Conservation (phyloP, 495 filamentous ascomycete genomes). For the Talaromyces nanjingensis region DNA sequence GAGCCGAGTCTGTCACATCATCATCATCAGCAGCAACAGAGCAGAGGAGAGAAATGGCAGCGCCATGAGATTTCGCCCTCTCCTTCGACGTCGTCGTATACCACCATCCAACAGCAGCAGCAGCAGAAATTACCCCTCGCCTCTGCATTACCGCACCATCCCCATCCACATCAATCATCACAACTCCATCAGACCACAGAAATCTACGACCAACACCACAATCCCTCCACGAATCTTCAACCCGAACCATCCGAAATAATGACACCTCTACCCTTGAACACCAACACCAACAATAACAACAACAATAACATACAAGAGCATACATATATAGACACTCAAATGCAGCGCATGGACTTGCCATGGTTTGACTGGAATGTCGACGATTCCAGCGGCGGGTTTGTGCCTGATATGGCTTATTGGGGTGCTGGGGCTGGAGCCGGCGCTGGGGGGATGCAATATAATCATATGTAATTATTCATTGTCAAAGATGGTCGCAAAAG, state of each 20-base stretch:
- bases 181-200: not conserved
- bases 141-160: not conserved
- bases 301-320: not conserved
- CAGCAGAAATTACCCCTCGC: not conserved
- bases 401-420: conserved; percentile 22
- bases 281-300: not conserved
- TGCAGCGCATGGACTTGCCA: not conserved
- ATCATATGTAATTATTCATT: not conserved
- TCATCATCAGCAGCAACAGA: not conserved
- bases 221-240: not conserved
- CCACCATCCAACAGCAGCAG: not conserved
- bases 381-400: conserved; percentile 16
- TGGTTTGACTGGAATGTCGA: conserved; percentile 25
- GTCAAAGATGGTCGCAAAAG: too few relatives aligned
- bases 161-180: not conserved
- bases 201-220: not conserved
- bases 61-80: not conserved
- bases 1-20: too few relatives aligned
- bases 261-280: not conserved
- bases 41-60: not conserved
- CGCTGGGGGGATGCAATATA: not conserved
- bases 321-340: not conserved
- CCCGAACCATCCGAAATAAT: not conserved
- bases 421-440: not conserved
- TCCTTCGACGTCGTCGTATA: not conserved